These are phyloP conservation scores for Solanum arcanum DNA, from an alignment of 257 asterid species.

Conservation along the genomic window DNA sequence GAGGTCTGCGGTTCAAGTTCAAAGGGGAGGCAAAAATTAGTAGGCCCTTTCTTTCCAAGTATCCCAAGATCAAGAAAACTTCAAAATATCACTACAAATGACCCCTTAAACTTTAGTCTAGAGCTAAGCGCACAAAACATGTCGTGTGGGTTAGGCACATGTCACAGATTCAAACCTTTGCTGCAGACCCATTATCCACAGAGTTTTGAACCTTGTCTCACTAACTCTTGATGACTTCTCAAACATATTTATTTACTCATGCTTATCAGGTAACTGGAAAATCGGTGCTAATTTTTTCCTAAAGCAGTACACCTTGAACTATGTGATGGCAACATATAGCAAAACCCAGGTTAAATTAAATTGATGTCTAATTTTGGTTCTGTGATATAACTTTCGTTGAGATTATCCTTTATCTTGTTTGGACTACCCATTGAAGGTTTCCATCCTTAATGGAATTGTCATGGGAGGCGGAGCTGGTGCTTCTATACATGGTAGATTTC, in stretches of 20 bases:
- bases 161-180: neutral
- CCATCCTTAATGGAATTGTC: constrained; percentile 85
- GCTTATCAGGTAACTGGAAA: constrained; percentile 61
- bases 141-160: neutral
- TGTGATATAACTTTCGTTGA: neutral
- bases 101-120: neutral
- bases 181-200: neutral
- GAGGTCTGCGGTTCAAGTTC: neutral
- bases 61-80: neutral
- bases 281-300: constrained; percentile 44
- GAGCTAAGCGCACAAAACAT: neutral
- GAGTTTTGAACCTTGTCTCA: neutral
- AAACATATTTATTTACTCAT: neutral
- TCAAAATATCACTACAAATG: neutral
- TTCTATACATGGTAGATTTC: constrained; percentile 82
- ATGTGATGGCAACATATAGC: constrained; percentile 63
- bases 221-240: no score
- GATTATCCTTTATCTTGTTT: neutral
- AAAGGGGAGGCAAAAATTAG: neutral
- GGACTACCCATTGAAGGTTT: constrained; percentile 37
- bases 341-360: constrained; percentile 62
- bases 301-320: constrained; percentile 49
- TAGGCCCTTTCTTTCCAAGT: neutral
- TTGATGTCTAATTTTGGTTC: neutral
- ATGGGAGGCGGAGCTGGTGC: constrained; percentile 98